Evolutionary conservation across 2,329 filamentous ascomycete species (phyloP), one percentile per base, ranked within the genome.

Genomic region (Septoria petroselini): DNA sequence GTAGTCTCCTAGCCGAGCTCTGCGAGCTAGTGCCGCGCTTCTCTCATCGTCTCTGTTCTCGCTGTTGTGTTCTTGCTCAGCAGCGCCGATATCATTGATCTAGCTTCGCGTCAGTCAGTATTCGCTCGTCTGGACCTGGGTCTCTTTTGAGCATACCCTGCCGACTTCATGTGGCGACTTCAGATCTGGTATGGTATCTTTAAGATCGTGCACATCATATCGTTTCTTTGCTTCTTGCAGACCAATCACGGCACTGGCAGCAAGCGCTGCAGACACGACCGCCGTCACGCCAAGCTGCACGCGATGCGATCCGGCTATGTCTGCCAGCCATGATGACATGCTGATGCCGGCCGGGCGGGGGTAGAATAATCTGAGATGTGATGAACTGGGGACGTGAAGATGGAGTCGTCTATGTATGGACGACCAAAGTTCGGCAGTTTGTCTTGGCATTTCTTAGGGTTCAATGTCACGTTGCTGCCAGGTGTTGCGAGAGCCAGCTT

Each of bases 271-370:
- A 3, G 76, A 76, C 7, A 76, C 67, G 17, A 88, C 73, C 2
- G 88, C 88, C 0, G 87, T 89, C 2, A 84, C 80, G 14, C 82
- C 78, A 29, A 93, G 73, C 66, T 90, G 87, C 34, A 73, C 68
- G 60, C 71, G 68, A 62, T 76, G 75, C 33, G 72, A 75, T 31
- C 68, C 66, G 3, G 70, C 69, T 25, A 69, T 64, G 41, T 71
- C 66, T 51, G 71, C 66, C 55, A 75, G 63, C 73, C 73, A 76
- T 49, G 45, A 48, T 41, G 45, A 48, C 45, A 48, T 48, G 17
- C 9, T 48, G 19, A 17, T 7, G 21, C n/a, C 9, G 21, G 29
- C n/a, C 30, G 34, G 23, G 23, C 23, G 9, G 23, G 23, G 9
- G 9, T 27, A 9, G 5, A 9, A 27, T 27, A 9, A 27, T 27